Evolutionary conservation across 768 basidiomycete species (phyloP), one percentile per base, ranked within the genome.

Genomic region (Suillus sp.): DNA sequence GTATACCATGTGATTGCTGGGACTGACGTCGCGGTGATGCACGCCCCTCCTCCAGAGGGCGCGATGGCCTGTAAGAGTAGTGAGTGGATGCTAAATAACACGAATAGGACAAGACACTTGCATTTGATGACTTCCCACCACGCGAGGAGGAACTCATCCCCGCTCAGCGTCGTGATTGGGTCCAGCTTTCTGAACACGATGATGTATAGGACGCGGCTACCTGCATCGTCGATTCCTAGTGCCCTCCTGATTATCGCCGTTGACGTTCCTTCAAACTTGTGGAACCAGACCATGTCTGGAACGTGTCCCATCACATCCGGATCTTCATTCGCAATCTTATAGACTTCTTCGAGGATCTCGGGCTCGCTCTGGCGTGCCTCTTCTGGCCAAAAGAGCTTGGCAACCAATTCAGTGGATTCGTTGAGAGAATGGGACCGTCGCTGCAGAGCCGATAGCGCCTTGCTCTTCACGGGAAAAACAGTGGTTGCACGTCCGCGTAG

Each of bases 371-470:
- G 32, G 18, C 20, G 59, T 30, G 47, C 34, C n/a, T 53, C 47
- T 35, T 60, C 47, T 10, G n/a, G 22, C 59, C 59, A 53, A 37
- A 30, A 60, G 59, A 60, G 18, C 43, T 60, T 60, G 59, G 42
- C 42, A 9, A 60, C 43, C 0, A 47, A 35, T 18, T 35, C 32
- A 2, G 27, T 25, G 16, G 43, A 8, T 18, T 43, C 2, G 37
- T 35, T 61, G 3, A 2, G 34, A 32, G n/a, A 25, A 32, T n/a
- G 43, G 9, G 10, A 4, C n/a, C 3, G 1, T 16, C 4, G 27
- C 3, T 14, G 32, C 2, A 34, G 18, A 50, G n/a, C 22, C 20
- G 34, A 61, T 11, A 61, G 25, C 6, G 10, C 32, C 27, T 14
- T 11, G 11, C 45, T 50, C 5, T 11, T n/a, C 27, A 55, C 45